phyloP scores from a whole-genome alignment of 2,329 filamentous ascomycete species.

The Fusarium begoniae region DNA sequence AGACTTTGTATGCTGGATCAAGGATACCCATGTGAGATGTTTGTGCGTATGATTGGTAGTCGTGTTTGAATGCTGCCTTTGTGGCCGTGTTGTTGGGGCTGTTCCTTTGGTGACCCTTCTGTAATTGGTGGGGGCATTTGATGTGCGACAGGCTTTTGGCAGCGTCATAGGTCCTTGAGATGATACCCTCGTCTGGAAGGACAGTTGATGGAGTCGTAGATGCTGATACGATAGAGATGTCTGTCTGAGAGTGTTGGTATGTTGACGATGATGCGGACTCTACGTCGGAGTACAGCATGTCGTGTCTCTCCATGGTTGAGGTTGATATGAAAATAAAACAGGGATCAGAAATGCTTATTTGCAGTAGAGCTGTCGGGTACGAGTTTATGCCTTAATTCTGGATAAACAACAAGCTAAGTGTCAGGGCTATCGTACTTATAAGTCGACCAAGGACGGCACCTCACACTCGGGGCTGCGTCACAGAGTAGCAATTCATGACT shows the following conservation, averaged over 20 bases:
- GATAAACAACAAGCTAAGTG: background rate
- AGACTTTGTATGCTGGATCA: conserved; percentile 3
- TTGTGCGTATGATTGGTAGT: background rate
- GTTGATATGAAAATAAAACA: background rate
- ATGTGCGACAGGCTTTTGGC: background rate
- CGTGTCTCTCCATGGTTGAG: background rate
- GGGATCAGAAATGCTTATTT: background rate
- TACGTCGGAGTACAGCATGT: background rate
- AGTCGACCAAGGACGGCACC: background rate
- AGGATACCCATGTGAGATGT: conserved; percentile 21
- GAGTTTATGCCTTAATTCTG: background rate
- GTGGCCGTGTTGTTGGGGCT: background rate
- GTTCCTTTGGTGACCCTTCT: background rate
- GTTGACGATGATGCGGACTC: background rate
- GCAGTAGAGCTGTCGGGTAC: background rate
- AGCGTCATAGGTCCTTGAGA: background rate
- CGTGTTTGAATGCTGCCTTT: background rate
- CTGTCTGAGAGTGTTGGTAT: background rate
- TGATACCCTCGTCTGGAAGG: background rate
- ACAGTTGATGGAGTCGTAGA: background rate
- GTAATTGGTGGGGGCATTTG: background rate
- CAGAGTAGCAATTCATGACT: background rate
- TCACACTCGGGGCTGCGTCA: background rate
- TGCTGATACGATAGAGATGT: background rate
- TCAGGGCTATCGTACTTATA: background rate